Conservation (phyloP, 2,329 filamentous ascomycete genomes). For the Fusarium penzigii region DNA sequence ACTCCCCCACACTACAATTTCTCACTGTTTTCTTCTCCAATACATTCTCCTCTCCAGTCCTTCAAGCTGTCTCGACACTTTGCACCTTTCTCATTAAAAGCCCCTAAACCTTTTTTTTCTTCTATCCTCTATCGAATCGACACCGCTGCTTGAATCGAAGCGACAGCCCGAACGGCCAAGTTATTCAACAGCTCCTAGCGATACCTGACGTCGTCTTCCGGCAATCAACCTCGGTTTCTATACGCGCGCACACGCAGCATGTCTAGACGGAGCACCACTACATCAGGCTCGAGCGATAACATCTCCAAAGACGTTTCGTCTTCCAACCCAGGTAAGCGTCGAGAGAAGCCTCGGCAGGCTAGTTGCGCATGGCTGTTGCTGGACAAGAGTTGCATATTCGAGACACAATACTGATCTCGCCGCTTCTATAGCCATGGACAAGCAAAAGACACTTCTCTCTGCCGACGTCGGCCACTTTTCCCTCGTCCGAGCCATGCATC, state of each 20-base stretch:
- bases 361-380: not conserved
- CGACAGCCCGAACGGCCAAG: not conserved
- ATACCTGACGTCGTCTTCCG: not conserved
- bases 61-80: not conserved
- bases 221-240: no score
- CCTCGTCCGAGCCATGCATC: slow-evolving; percentile 68
- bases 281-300: slow-evolving; percentile 29
- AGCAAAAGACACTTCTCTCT: slow-evolving; percentile 73
- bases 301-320: slow-evolving; percentile 31
- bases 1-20: slow-evolving; percentile 5
- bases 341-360: not conserved
- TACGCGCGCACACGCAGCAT: slow-evolving; percentile 41
- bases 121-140: slow-evolving; percentile 1
- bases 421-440: slow-evolving; percentile 59
- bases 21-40: not conserved
- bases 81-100: not conserved
- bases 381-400: slow-evolving; percentile 1
- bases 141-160: slow-evolving; percentile 11
- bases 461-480: slow-evolving; percentile 74
- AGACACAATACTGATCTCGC: slow-evolving; percentile 5
- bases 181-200: not conserved
- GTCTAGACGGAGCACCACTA: slow-evolving; percentile 61
- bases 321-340: slow-evolving; percentile 37
- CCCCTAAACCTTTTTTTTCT: not conserved
- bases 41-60: not conserved